Conservation (phyloP, 108 stramenopile genomes). For the Pseudonitzschia multistriata region DNA sequence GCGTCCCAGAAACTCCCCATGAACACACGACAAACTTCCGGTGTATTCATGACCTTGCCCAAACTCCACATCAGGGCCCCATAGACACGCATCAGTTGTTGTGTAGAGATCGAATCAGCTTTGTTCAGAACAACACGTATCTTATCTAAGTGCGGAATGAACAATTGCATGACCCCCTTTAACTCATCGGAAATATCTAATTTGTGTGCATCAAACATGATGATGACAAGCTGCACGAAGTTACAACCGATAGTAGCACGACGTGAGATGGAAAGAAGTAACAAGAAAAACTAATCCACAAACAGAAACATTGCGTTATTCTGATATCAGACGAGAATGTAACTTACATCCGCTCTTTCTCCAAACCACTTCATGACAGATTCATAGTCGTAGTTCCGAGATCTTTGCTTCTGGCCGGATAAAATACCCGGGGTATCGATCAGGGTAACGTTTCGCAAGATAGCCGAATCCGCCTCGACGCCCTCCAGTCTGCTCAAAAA, state of each 20-base stretch:
- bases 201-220: constrained; percentile 98
- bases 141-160: constrained; percentile 91
- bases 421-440: constrained; percentile 99
- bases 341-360: constrained; percentile 84
- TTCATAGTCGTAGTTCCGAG: constrained; percentile 92
- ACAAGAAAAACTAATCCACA: neutral
- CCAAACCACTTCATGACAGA: constrained; percentile 98
- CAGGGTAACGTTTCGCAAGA: constrained; percentile 89
- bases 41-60: constrained; percentile 96
- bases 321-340: neutral
- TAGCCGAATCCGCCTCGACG: constrained; percentile 76
- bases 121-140: constrained; percentile 95
- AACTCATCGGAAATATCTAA: constrained; percentile 97
- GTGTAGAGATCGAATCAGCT: constrained; percentile 84
- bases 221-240: constrained; percentile 68
- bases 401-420: constrained; percentile 96
- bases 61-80: constrained; percentile 94
- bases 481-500: constrained; percentile 93
- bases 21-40: constrained; percentile 98
- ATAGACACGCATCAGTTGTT: constrained; percentile 94
- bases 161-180: constrained; percentile 79
- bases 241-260: neutral
- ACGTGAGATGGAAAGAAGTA: neutral
- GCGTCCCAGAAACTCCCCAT: constrained; percentile 97
- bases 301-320: neutral